Evolutionary conservation across 129 eudicot species (phyloP).

Genomic region (Smallanthus sonchifolius): DNA sequence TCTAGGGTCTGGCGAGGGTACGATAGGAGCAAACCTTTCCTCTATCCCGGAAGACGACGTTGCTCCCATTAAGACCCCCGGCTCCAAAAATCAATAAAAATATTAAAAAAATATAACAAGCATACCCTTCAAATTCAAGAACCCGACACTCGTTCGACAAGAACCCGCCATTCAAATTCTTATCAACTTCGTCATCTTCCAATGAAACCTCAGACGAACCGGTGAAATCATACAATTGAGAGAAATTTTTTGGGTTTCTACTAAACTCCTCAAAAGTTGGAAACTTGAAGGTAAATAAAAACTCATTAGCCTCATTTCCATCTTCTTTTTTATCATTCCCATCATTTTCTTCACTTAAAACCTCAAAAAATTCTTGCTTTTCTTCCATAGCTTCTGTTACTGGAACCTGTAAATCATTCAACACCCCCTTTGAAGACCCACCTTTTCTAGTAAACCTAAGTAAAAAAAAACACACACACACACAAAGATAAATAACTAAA

Average conservation of each 20-base stretch:
- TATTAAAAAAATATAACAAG: not conserved
- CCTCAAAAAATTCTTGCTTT: not conserved
- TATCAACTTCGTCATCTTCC: conserved; percentile 7
- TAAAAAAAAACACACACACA: not conserved
- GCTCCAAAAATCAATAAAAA: no score
- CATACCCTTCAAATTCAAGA: conserved; percentile 7
- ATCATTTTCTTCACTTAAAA: conserved; percentile 11
- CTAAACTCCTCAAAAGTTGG: conserved; percentile 67
- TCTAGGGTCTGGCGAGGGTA: no score
- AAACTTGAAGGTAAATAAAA: conserved; percentile 51
- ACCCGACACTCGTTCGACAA: not conserved
- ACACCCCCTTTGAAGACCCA: conserved; percentile 16
- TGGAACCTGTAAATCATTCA: conserved; percentile 3
- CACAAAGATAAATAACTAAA: not conserved
- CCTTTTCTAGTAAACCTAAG: conserved; percentile 16
- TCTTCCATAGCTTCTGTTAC: conserved; percentile 17
- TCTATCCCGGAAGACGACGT: no score
- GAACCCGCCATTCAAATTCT: conserved; percentile 3
- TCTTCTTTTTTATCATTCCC: conserved; percentile 15
- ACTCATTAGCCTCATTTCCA: conserved; percentile 34
- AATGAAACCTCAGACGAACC: conserved; percentile 21
- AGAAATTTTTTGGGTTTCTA: conserved; percentile 21
- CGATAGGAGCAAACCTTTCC: no score
- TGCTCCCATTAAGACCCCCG: no score
- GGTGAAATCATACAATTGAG: conserved; percentile 8